Percentiles rank a stretch among this genome's conserved stretches.
Evolutionary conservation across 148 eudicot species (phyloP).

Genomic region (Nepenthes mirabilis): DNA sequence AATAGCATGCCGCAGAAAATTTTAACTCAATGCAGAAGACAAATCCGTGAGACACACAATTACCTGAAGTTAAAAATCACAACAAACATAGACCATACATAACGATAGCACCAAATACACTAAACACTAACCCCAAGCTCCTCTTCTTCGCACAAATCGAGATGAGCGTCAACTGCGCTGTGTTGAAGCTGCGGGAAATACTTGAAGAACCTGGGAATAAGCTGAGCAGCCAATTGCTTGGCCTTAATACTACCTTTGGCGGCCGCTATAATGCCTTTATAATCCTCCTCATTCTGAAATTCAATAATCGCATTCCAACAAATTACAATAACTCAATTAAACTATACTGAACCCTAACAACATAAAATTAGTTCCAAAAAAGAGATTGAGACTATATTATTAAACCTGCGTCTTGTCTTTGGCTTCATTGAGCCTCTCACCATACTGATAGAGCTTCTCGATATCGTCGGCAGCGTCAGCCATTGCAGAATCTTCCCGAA

Average conservation of each 20-base stretch:
- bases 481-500: conserved; percentile 23
- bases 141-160: conserved; percentile 87
- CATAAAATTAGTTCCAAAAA: neutral
- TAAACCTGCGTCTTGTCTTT: conserved; percentile 90
- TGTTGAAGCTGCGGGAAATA: conserved; percentile 52
- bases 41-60: neutral
- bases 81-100: neutral
- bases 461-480: conserved; percentile 54
- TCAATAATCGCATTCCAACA: neutral
- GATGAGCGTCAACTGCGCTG: conserved; percentile 61
- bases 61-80: neutral
- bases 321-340: neutral
- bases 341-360: neutral
- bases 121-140: conserved; percentile 75
- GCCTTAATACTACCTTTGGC: conserved; percentile 70
- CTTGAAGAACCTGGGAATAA: conserved; percentile 87
- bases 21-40: too few species aligned
- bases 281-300: conserved; percentile 50
- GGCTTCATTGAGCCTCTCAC: conserved; percentile 75
- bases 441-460: conserved; percentile 80
- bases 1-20: too few species aligned
- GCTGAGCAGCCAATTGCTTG: conserved; percentile 86
- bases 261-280: conserved; percentile 54
- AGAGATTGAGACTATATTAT: conserved; percentile 2
- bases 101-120: too few species aligned